Base-by-base conservation (phyloP, 2,329 filamentous ascomycete species). In the Tolypocladium pustulatum region DNA sequence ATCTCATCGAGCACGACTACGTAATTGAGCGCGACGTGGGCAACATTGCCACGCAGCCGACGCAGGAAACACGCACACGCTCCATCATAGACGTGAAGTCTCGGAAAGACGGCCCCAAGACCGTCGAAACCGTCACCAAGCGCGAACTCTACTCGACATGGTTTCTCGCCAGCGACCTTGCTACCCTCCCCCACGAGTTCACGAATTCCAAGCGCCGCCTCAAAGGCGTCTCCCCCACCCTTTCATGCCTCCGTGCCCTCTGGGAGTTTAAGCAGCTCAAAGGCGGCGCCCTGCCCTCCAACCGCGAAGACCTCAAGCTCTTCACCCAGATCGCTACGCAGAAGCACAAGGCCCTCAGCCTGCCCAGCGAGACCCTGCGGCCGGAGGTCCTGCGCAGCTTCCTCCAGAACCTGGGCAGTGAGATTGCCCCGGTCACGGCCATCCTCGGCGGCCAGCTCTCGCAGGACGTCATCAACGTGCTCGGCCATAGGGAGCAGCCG, bases 401-500 rank as follows among this genome's bases (percentile, higher is more conserved):
- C 74, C 72, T 97, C 46, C 89, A 94, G 72, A 95, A 95, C 65
- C 78, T 97, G 7, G 88, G 86, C 58, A 85, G 85, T 66, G 93
- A 97, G 74, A 77, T 97, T 43, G 87, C 89, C 15, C 91, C 94
- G 9, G 90, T 96, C 10, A 87, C 90, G 0, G 92, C 94, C 1
- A 90, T 96, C 60, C 78, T 99, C 13, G 94, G 94, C 55, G 94
- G 92, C 12, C 86, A 92, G 71, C 81, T 99, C 20, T 91, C 93
- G 0, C 94, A 99, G 74, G 94, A 99, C 70, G 91, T 96, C 56
- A 97, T 99, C 75, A 97, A 97, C 67, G 92, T 97, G 37, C 82
- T 97, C 7, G 91, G 92, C 55, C 86, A 89, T 70, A 86, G 89
- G 46, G 91, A 97, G 75, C 94, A 97, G 72, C 94, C 94, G 0